These are phyloP conservation scores for Fusarium succisae DNA, from an alignment of 2,329 filamentous ascomycete species.

Conservation along the genomic window DNA sequence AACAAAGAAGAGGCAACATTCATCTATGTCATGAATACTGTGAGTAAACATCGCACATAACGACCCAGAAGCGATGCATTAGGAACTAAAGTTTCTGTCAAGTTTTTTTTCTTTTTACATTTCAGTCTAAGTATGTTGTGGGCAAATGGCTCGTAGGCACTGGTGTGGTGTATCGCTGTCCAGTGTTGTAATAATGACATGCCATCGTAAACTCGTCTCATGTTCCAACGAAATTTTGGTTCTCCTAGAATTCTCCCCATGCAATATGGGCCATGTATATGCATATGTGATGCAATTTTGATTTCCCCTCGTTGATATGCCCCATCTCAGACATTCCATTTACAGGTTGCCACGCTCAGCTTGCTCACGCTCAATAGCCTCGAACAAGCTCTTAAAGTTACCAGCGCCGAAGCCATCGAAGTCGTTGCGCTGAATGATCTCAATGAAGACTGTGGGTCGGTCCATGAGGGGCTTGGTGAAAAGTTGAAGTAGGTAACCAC, in stretches of 20 bases:
- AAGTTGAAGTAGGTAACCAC: slow-evolving; percentile 80
- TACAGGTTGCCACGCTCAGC: slow-evolving; percentile 84
- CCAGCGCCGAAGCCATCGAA: slow-evolving; percentile 94
- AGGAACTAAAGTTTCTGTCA: slow-evolving; percentile 6
- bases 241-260: background rate
- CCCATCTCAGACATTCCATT: slow-evolving; percentile 14
- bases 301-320: background rate
- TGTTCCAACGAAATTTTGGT: slow-evolving; percentile 14
- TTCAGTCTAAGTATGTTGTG: slow-evolving; percentile 5
- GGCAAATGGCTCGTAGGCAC: background rate
- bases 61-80: slow-evolving; percentile 14
- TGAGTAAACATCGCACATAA: slow-evolving; percentile 12
- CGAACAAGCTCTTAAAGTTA: slow-evolving; percentile 95
- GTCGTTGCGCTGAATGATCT: slow-evolving; percentile 92
- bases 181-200: slow-evolving; percentile 14
- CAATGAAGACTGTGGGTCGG: slow-evolving; percentile 92
- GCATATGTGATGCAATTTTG: background rate
- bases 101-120: background rate
- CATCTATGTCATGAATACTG: slow-evolving; percentile 14
- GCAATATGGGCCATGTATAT: background rate
- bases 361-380: slow-evolving; percentile 95
- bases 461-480: slow-evolving; percentile 93
- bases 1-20: slow-evolving; percentile 13
- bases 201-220: slow-evolving; percentile 15
- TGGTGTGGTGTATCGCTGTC: slow-evolving; percentile 14